Base-by-base conservation (phyloP, 768 basidiomycete species). In the Tricholoma furcatifolium region DNA sequence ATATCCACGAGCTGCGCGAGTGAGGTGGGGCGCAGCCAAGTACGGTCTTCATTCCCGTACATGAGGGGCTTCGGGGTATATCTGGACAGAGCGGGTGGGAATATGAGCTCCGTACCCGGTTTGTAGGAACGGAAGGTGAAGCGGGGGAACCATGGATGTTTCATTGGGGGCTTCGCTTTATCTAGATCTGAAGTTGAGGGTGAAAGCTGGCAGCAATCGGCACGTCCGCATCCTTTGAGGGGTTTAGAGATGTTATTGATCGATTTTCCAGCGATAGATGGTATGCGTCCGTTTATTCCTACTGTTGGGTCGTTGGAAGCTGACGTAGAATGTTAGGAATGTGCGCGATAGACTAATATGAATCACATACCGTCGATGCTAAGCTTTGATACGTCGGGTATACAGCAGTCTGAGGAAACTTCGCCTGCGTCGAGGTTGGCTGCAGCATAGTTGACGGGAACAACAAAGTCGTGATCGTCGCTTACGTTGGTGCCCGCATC, bases 181-280 rank as follows among this genome's bases (percentile, higher is more conserved):
- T 36, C 27, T 27, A 7, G 27, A 27, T 27, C 27, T 27, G 27
- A 27, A 7, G 27, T 45, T 11, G 43, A 39, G 20, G 51, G 43
- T 31, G 53, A 38, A n/a, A 58, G 50, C 42, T 52, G 57, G 43
- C 57, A 58, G 47, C 57, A 58, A n/a, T 58, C 57, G 12, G 53
- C 47, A 20, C 57, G 57, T 40, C 57, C 57, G 31, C 57, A 58
- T 31, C 53, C 57, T n/a, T 47, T 54, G 10, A 44, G 23, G 30
- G 27, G 20, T 15, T 14, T 44, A 27, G 8, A 0, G 21, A 39
- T 40, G 18, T 17, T 39, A 17, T 39, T 36, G 5, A 12, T 6
- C 20, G 38, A n/a, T 4, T 11, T 31, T 21, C 20, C 20, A 34
- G 27, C 8, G 18, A 53, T 12, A 17, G 45, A 32, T 2, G 52